Percentiles rank a stretch among this genome's conserved stretches.
Conservation (phyloP, 1,139 yeast genomes). For the Geotrichum aggregatum region DNA sequence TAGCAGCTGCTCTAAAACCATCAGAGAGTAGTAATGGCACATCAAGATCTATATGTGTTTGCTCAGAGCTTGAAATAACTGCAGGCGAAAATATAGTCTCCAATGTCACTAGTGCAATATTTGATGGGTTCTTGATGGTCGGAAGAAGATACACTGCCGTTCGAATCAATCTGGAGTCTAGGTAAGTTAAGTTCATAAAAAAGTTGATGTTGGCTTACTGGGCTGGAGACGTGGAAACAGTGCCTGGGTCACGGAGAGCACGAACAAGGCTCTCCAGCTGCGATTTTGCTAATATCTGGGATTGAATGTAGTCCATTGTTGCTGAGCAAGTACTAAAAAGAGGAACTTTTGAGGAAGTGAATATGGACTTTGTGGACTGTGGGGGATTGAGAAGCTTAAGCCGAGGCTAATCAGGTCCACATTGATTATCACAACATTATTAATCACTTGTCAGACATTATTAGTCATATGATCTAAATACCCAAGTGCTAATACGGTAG, state of each 20-base stretch:
- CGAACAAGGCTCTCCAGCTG: conserved; percentile 14
- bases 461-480: too few relatives aligned
- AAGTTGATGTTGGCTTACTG: conserved; percentile 3
- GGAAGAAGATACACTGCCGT: conserved; percentile 60
- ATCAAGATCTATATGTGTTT: conserved; percentile 23
- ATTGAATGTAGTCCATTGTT: conserved; percentile 6
- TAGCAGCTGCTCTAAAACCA: conserved; percentile 43
- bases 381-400: too few relatives aligned
- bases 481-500: too few relatives aligned
- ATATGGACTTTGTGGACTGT: too few relatives aligned
- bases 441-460: too few relatives aligned
- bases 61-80: conserved; percentile 38
- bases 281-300: conserved; percentile 1
- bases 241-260: conserved; percentile 10
- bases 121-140: conserved; percentile 53
- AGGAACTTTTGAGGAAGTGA: too few relatives aligned
- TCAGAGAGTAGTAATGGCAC: conserved; percentile 32
- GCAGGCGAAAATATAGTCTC: conserved; percentile 49
- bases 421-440: too few relatives aligned
- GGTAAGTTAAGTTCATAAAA: not conserved
- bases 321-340: not conserved
- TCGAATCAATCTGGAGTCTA: conserved; percentile 39
- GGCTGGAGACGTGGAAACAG: not conserved
- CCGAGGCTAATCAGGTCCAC: too few relatives aligned
- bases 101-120: conserved; percentile 50